Conservation (phyloP, 2,329 filamentous ascomycete species). For the Lachnum nothofagi region DNA sequence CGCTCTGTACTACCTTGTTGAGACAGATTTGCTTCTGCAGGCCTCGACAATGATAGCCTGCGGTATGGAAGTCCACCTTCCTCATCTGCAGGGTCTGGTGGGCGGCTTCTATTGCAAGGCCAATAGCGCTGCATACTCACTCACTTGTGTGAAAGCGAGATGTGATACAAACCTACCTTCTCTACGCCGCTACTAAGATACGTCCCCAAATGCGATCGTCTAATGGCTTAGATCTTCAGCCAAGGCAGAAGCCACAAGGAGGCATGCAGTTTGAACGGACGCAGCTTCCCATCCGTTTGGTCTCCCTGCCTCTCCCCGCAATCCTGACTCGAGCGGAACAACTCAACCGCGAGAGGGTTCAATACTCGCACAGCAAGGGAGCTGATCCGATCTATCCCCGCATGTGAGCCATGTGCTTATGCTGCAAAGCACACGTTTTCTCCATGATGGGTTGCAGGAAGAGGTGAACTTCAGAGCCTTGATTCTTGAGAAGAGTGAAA, state of each 20-base stretch:
- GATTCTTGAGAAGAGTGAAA: too few species aligned
- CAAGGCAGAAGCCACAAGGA: background rate
- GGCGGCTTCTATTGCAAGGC: background rate
- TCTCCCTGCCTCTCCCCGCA: background rate
- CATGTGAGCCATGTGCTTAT: too few species aligned
- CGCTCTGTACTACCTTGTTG: slow-evolving; percentile 12
- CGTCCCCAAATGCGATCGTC: slow-evolving; percentile 2
- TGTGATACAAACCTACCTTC: slow-evolving; percentile 11
- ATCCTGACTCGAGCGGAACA: background rate
- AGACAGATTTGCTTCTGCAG: slow-evolving; percentile 18
- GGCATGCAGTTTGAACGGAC: background rate
- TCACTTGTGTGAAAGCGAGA: slow-evolving; percentile 6
- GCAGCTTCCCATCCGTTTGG: slow-evolving; percentile 1
- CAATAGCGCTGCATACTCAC: slow-evolving; percentile 1
- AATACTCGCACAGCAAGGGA: background rate
- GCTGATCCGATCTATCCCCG: background rate
- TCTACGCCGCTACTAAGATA: slow-evolving; percentile 11
- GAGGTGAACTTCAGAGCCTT: too few species aligned
- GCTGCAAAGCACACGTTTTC: too few species aligned
- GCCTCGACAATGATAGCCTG: slow-evolving; percentile 2
- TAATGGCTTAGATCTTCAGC: background rate
- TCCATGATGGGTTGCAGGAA: too few species aligned
- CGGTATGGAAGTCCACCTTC: slow-evolving; percentile 14
- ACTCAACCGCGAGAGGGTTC: background rate
- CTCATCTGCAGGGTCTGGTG: slow-evolving; percentile 10